Evolutionary conservation across 169 alveolate genomes (phyloP).

Genomic region (Plasmodium chabaudi): DNA sequence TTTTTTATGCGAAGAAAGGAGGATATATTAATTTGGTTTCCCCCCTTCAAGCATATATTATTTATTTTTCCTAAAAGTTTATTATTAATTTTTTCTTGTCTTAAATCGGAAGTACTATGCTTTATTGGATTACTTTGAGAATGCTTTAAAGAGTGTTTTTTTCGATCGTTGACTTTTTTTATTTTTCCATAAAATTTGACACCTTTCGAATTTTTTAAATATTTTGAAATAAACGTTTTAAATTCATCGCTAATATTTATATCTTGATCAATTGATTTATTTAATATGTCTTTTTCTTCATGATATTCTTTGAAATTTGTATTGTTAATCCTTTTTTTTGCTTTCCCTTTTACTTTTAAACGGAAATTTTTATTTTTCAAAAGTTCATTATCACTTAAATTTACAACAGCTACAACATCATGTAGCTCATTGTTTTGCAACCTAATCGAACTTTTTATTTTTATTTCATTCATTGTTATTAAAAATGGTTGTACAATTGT

Average conservation of each 20-base stretch:
- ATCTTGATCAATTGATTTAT: neutral
- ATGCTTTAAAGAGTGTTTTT: too few relatives aligned
- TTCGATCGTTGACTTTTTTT: neutral
- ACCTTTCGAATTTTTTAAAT: conserved; percentile 12
- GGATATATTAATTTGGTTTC: neutral
- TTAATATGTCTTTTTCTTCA: neutral
- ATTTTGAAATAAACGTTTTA: conserved; percentile 7
- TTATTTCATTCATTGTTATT: conserved; percentile 14
- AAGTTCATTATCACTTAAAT: conserved; percentile 14
- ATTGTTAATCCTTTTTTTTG: conserved; percentile 7
- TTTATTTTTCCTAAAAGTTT: neutral
- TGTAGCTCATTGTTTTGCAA: conserved; percentile 9
- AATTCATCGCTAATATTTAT: conserved; percentile 3
- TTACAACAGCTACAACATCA: conserved; percentile 16
- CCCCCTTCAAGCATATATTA: neutral
- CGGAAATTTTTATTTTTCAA: conserved; percentile 23
- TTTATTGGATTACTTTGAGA: too few relatives aligned
- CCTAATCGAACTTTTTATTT: conserved; percentile 3
- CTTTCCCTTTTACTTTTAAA: conserved; percentile 31
- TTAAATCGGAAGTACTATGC: too few relatives aligned
- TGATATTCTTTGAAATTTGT: neutral
- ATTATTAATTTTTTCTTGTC: too few relatives aligned
- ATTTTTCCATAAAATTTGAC: conserved; percentile 27
- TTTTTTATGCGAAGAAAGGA: conserved; percentile 3
- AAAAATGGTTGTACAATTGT: neutral